Conservation (phyloP, 1,139 yeast species). For the Hanseniaspora sp. region DNA sequence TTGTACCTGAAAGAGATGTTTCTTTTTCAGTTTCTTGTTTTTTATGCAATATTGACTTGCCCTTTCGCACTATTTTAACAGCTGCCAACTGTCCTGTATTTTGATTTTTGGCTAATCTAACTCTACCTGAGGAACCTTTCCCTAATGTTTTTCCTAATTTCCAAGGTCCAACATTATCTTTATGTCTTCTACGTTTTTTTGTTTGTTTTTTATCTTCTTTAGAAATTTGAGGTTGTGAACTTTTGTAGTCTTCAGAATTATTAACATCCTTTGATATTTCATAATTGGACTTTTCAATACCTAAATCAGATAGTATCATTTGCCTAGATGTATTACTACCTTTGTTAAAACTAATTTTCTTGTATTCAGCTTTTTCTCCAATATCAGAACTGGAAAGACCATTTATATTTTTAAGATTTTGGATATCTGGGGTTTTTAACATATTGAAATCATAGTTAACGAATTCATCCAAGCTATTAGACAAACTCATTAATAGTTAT, state of each 20-base stretch:
- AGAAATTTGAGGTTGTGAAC: neutral
- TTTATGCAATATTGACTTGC: conserved; percentile 16
- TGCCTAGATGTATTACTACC: neutral
- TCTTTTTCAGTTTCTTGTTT: neutral
- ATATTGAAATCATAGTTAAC: neutral
- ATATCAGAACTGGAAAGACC: neutral
- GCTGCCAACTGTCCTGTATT: conserved; percentile 68
- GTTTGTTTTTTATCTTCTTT: conserved; percentile 17
- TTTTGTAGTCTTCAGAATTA: neutral
- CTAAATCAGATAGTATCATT: neutral
- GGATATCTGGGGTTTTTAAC: conserved; percentile 9
- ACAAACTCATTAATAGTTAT: neutral
- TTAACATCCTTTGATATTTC: neutral
- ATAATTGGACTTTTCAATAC: neutral
- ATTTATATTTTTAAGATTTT: neutral
- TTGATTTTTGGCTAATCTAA: conserved; percentile 58
- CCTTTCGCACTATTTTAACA: conserved; percentile 64
- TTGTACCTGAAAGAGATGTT: neutral
- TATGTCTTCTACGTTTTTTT: conserved; percentile 22
- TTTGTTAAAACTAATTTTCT: neutral
- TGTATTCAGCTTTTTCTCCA: neutral
- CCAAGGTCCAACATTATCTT: conserved; percentile 61
- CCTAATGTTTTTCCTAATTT: conserved; percentile 67
- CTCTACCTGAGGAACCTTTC: conserved; percentile 74
- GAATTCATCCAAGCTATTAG: neutral